A percentile compares a stretch with the other conserved stretches of the same genome.
Conservation (phyloP, 176 grass and related monocot genomes). For the Metroxylon sagu region DNA sequence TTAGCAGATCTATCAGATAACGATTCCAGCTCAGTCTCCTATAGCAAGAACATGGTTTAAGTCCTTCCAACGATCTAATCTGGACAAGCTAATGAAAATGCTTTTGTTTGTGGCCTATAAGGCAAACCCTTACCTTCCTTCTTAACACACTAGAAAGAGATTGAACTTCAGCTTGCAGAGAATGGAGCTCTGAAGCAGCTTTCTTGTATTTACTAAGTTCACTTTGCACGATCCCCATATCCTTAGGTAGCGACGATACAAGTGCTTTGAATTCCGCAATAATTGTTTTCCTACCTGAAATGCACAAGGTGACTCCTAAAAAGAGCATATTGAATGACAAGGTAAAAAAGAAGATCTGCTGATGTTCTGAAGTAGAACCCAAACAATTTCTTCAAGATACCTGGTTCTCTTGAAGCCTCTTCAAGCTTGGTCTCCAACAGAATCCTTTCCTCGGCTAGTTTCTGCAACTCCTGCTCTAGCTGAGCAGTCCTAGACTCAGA, state of each 20-base stretch:
- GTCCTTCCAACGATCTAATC: neutral
- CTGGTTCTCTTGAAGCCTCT: constrained; percentile 88
- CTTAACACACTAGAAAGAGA: constrained; percentile 56
- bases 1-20: constrained; percentile 34
- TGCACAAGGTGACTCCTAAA: constrained; percentile 17
- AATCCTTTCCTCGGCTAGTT: constrained; percentile 61
- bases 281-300: constrained; percentile 80
- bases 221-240: constrained; percentile 73
- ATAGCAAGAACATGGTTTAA: constrained; percentile 20
- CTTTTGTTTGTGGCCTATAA: neutral
- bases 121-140: constrained; percentile 43
- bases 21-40: constrained; percentile 55
- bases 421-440: constrained; percentile 63
- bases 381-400: constrained; percentile 20
- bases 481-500: constrained; percentile 58
- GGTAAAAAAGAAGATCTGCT: constrained; percentile 1
- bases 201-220: constrained; percentile 74
- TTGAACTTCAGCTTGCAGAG: constrained; percentile 60
- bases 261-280: constrained; percentile 74
- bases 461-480: constrained; percentile 59
- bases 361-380: constrained; percentile 4
- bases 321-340: constrained; percentile 9
- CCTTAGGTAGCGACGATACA: constrained; percentile 58
- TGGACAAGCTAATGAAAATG: neutral
- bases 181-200: constrained; percentile 53